Base-by-base conservation (phyloP, 441 rosid species). In the Pelargonium myrrhifolium region DNA sequence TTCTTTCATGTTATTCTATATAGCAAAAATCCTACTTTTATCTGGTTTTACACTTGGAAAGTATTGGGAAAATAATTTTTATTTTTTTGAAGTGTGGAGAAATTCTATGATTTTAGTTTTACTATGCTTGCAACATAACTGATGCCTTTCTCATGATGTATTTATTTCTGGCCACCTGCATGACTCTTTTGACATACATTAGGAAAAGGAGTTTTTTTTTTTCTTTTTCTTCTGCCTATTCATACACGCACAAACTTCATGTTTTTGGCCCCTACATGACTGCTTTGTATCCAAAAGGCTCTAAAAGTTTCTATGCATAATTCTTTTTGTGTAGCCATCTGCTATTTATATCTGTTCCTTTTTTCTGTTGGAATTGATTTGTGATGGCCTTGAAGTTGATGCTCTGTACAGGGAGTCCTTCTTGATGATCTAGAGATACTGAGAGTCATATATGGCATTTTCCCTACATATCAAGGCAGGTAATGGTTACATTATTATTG, bases 381-480 rank as follows among this genome's bases (percentile, higher is more conserved):
- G 40, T 21, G 67, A 58, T 56, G 22, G 9, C 15, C 22, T 28
- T 31, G 43, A 17, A 20, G 63, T 56, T 76, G 60, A 60, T 26
- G 71, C 21, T 65, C 31, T 73, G 71, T 66, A 66, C 73, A 93
- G 97, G 95, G 85, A 75, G 87, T 91, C 58, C 76, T 87, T 66
- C 83, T 91, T 62, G 92, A 88, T 14, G 79, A 82, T 74, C 73
- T 91, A 77, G 83, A 93, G 84, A 86, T 93, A 74, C 75, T 76
- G 61, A 79, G 99, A 87, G 97, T 91, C 63, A 75, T 89, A 69
- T 93, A 91, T 66, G 99, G 99, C 64, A 88, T 91, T 70, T 93
- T 93, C 74, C 99, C 99, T 69, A 93, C 97, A 10, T 87, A 82
- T 73, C 77, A 83, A 9, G 87, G 83, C 71, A 91, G 99, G 99